These are phyloP conservation scores for Leptographium galeiforme DNA, from an alignment of 2,329 filamentous ascomycete genomes.

Conservation along the genomic window DNA sequence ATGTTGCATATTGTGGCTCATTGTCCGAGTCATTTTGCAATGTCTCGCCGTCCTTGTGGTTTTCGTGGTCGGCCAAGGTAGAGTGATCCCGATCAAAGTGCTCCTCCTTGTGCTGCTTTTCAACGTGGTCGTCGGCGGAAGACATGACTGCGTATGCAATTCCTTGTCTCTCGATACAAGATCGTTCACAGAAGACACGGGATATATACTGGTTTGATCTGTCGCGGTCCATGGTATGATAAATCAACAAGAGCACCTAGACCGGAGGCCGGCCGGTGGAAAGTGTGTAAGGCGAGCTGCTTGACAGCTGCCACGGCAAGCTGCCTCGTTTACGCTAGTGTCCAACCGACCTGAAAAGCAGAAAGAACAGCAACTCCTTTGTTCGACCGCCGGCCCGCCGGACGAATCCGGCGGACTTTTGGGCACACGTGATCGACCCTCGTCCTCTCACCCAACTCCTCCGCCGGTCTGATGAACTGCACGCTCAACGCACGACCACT, in stretches of 20 bases:
- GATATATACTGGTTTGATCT: neutral
- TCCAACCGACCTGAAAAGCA: no score
- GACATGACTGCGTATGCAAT: neutral
- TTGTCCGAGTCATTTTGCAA: neutral
- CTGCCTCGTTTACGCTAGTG: no score
- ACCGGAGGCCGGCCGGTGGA: neutral
- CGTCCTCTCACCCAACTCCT: neutral
- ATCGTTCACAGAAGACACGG: neutral
- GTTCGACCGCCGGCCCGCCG: neutral
- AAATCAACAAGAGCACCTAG: neutral
- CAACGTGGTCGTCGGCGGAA: neutral
- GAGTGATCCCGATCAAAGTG: neutral
- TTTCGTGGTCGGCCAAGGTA: neutral
- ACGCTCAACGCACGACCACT: neutral
- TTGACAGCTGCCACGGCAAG: neutral
- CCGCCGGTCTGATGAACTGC: neutral
- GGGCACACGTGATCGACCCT: neutral
- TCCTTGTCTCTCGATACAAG: neutral
- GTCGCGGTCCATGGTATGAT: neutral
- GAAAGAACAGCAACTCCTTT: neutral
- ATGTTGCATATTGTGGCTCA: neutral
- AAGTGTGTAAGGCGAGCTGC: neutral
- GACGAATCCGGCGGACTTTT: neutral
- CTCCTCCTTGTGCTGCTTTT: neutral
- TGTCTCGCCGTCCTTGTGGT: neutral